Base-by-base conservation (phyloP, 352 stramenopile species). In the Pythium monospermum region DNA sequence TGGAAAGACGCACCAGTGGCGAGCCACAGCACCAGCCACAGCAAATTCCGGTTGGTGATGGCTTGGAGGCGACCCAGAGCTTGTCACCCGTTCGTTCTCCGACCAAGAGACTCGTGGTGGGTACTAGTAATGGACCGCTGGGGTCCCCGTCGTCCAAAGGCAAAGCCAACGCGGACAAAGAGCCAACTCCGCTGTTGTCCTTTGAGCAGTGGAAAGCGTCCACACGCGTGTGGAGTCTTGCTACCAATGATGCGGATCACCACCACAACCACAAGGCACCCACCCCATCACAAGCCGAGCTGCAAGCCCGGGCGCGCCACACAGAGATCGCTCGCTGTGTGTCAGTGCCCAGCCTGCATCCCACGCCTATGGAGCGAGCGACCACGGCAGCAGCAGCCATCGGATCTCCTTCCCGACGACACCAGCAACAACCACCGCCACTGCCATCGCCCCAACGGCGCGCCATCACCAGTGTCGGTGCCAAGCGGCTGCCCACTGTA, bases 161-260 rank as follows among this genome's bases (percentile, higher is more conserved):
- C n/a, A n/a, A n/a, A n/a, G n/a, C n/a, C 4, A 7, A 40, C 10
- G 1, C 11, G 6, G 28, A 25, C 49, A 12, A 42, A 22, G 16
- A 30, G 8, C 6, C 27, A 12, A 51, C 60, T 10, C 35, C 36
- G 6, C 57, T 73, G 26, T 57, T 73, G 16, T 73, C 51, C 32
- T 85, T 87, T 46, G 72, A 87, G 7, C 73, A 85, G 22, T 87
- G 76, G 76, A 85, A 85, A 45, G 40, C 46, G 2, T 53, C 56
- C 19, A 87, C 71, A 4, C 68, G 68, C 11, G 70, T 87, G 21
- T 87, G 74, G 76, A 67, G 46, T 31, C 48, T 72, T 16, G 42
- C 53, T 0, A n/a, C 30, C 7, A 35, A 33, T 7, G 12, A 41
- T 5, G 22, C 18, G 6, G 22, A 19, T 33, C 49, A 10, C 30